phyloP scores from a whole-genome alignment of 768 basidiomycete species.

The Amanita fuliginea region DNA sequence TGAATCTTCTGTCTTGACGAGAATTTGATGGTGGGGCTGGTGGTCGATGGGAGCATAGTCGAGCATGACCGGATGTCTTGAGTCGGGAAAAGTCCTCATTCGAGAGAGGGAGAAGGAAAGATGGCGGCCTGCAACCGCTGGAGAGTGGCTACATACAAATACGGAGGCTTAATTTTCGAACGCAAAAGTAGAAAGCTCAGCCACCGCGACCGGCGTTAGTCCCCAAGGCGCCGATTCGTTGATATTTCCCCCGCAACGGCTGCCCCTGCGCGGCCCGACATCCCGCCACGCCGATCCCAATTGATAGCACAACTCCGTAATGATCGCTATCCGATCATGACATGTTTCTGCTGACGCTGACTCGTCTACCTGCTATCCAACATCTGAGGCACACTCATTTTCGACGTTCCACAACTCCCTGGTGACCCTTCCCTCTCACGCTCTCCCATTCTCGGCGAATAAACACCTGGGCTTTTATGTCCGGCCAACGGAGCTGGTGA shows the following conservation, averaged over 20 bases:
- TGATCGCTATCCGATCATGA: not conserved
- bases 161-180: not conserved
- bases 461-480: not conserved
- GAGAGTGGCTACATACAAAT: constrained; percentile 3
- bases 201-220: constrained; percentile 3
- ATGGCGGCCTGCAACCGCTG: not conserved
- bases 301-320: not conserved
- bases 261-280: not conserved
- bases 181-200: not conserved
- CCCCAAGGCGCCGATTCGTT: not conserved
- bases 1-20: constrained; percentile 31
- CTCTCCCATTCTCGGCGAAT: constrained; percentile 2
- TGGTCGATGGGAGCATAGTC: constrained; percentile 9
- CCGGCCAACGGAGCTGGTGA: not conserved
- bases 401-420: constrained; percentile 12
- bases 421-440: constrained; percentile 12
- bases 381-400: constrained; percentile 32
- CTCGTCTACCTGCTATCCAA: too few species aligned
- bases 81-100: constrained; percentile 13
- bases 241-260: not conserved
- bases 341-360: too few species aligned
- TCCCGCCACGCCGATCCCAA: not conserved
- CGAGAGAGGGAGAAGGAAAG: constrained; percentile 8
- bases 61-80: constrained; percentile 14
- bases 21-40: constrained; percentile 12